phyloP scores from a whole-genome alignment of 2,329 filamentous ascomycete species.

The Blastomyces parvus region DNA sequence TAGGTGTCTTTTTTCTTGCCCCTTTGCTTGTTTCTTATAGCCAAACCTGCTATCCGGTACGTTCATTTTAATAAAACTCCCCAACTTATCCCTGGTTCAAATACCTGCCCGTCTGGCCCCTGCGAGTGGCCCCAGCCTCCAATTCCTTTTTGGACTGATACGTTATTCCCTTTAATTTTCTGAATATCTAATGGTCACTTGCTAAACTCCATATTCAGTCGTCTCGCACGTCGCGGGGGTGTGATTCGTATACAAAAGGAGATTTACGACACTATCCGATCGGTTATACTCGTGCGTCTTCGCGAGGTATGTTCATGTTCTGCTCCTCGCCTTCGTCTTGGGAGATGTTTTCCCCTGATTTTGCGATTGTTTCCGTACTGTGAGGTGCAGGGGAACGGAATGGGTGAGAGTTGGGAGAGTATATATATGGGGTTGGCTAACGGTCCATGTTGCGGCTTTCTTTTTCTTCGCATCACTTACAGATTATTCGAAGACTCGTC shows the following conservation, averaged over 20 bases:
- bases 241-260: constrained; percentile 22
- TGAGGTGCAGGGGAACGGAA: background rate
- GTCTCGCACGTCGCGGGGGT: constrained; percentile 31
- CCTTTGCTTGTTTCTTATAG: constrained; percentile 11
- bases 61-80: background rate
- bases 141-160: background rate
- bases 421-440: background rate
- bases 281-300: constrained; percentile 18
- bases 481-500: background rate
- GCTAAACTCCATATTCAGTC: constrained; percentile 14
- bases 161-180: background rate
- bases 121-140: too few species aligned
- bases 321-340: background rate
- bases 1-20: background rate
- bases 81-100: background rate
- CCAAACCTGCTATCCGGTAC: constrained; percentile 26
- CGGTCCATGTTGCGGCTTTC: background rate
- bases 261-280: constrained; percentile 24
- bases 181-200: background rate
- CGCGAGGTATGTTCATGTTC: constrained; percentile 17
- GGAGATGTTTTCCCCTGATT: background rate
- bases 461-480: background rate
- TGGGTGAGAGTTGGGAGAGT: background rate
- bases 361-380: background rate
- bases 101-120: too few species aligned